Evolutionary conservation across 768 basidiomycete species (phyloP), one percentile per base, ranked within the genome.

Genomic region (Tulasnella sp.): DNA sequence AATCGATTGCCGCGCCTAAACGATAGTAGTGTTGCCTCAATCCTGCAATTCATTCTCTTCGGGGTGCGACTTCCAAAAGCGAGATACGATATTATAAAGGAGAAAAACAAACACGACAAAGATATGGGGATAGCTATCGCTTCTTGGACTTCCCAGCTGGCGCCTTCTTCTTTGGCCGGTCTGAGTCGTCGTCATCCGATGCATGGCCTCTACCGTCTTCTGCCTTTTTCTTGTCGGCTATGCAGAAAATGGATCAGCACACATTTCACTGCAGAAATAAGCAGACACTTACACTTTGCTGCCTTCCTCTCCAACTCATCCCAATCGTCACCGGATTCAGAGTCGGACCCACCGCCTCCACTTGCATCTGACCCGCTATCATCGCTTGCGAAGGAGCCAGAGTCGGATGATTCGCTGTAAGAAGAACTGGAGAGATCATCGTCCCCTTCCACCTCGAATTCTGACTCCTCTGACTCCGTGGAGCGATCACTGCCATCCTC

Each of bases 261-360:
- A 48, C 38, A 19, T 23, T 1, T 5, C 21, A 59, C 24, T 47
- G 3, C 3, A 10, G 17, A 23, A 23, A 9, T 17, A 58, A 23
- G 4, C 26, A 19, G 43, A 34, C 10, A 65, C 76, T 66, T 67
- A 88, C 84, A 86, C 77, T 86, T 87, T 7, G 89, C 89, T 5
- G 93, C 93, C 70, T 93, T 94, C 47, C 81, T 76, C 72, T 96
- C 94, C 34, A 96, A 75, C 70, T 92, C 91, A 67, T 96, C 94
- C 95, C 95, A 99, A 66, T 95, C 93, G 56, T 94, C 90, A 9
- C 92, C 88, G 17, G 38, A 42, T 78, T 70, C 70, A n/a, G 65
- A 55, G 50, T 86, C 83, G 61, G 85, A 86, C 26, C 77, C 80
- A n/a, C 32, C 27, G 13, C 75, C 77, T 4, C 73, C 78, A 44